These are phyloP conservation scores for Fremontodendron californicum DNA, from an alignment of 345 rosid species.

Conservation along the genomic window DNA sequence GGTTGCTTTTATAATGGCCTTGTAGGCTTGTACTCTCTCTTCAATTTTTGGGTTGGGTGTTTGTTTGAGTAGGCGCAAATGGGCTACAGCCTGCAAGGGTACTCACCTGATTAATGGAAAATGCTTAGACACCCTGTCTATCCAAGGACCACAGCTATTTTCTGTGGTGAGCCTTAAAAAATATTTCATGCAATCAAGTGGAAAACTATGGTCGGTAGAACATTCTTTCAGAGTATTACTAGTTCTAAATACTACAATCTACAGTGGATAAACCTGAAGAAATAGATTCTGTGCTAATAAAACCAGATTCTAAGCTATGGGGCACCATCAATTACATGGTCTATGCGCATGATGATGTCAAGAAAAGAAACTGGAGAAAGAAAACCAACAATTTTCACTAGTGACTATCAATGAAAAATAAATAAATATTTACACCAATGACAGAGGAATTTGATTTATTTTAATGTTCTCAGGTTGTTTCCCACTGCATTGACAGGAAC, in stretches of 20 bases:
- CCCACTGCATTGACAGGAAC: constrained; percentile 48
- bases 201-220: background rate
- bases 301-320: background rate
- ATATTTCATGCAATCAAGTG: background rate
- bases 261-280: background rate
- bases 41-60: background rate
- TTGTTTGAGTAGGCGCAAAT: background rate
- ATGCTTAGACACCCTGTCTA: constrained; percentile 20
- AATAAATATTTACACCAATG: background rate
- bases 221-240: background rate
- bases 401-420: background rate
- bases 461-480: constrained; percentile 35
- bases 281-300: background rate
- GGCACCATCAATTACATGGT: background rate
- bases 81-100: constrained; percentile 3
- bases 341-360: background rate
- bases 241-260: background rate
- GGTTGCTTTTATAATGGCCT: background rate
- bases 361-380: constrained; percentile 6
- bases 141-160: constrained; percentile 21
- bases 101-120: constrained; percentile 12
- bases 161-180: background rate
- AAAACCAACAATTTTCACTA: background rate
- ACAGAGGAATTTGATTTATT: constrained; percentile 13
- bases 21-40: background rate